Percentiles rank a stretch among this genome's conserved stretches.
These are phyloP conservation scores for Physcia stellaris DNA, from an alignment of 495 filamentous ascomycete species.

Conservation along the genomic window DNA sequence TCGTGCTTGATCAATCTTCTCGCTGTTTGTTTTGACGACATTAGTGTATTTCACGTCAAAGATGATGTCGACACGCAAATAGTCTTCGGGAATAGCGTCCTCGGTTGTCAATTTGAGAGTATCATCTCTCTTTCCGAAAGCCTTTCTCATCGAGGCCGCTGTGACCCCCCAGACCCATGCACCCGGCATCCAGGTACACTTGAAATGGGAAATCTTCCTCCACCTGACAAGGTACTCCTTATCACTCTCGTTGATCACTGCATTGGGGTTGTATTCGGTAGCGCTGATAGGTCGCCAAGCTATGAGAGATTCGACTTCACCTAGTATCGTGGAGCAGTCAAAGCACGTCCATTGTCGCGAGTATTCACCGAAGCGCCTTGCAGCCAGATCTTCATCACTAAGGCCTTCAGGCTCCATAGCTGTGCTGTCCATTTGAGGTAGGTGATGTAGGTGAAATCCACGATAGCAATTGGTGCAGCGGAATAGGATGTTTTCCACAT, in stretches of 20 bases:
- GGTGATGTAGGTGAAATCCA: conserved; percentile 72
- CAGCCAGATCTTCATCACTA: conserved; percentile 25
- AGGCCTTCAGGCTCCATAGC: conserved; percentile 27
- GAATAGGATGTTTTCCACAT: conserved; percentile 62
- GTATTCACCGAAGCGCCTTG: conserved; percentile 47
- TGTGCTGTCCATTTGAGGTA: conserved; percentile 34
- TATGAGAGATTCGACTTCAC: conserved; percentile 56
- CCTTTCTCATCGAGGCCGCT: conserved; percentile 44
- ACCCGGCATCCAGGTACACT: conserved; percentile 72
- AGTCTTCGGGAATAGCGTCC: conserved; percentile 77
- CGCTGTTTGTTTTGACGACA: conserved; percentile 30
- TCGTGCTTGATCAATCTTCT: conserved; percentile 49
- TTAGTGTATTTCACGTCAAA: conserved; percentile 58
- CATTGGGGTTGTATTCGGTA: conserved; percentile 30
- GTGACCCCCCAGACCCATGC: conserved; percentile 80
- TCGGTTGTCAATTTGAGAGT: conserved; percentile 50
- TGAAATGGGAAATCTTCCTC: conserved; percentile 62
- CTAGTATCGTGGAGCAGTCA: conserved; percentile 45
- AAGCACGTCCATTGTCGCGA: conserved; percentile 57
- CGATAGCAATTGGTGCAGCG: conserved; percentile 65
- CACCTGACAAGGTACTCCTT: conserved; percentile 91
- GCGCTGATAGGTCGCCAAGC: conserved; percentile 68
- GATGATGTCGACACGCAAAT: conserved; percentile 73
- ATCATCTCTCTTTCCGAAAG: conserved; percentile 60
- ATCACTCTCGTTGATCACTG: conserved; percentile 47